A percentile compares a stretch with the other conserved stretches of the same genome.
phyloP scores from a whole-genome alignment of 2,329 filamentous ascomycete species.

The Aspergillus transmontanensis region DNA sequence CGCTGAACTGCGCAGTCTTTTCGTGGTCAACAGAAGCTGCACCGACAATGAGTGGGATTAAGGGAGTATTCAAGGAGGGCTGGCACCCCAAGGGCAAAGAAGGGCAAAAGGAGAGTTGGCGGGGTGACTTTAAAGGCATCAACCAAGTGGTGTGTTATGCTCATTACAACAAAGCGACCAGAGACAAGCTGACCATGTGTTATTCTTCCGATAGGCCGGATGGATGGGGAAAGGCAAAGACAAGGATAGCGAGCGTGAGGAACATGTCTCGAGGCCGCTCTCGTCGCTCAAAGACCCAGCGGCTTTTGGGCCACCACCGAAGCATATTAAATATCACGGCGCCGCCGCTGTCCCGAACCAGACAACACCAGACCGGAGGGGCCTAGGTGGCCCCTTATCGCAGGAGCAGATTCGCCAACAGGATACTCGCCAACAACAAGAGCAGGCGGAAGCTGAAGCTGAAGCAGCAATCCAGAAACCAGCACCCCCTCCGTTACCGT shows the following conservation, averaged over 20 bases:
- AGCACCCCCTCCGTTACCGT: slow-evolving; percentile 63
- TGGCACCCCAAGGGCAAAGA: slow-evolving; percentile 59
- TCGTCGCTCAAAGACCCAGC: slow-evolving; percentile 72
- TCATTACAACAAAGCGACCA: slow-evolving; percentile 4
- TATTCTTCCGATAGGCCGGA: slow-evolving; percentile 50
- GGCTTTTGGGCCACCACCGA: slow-evolving; percentile 80
- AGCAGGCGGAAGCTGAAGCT: slow-evolving; percentile 26
- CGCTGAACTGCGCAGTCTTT: not conserved
- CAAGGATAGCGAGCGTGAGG: slow-evolving; percentile 43
- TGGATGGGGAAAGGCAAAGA: slow-evolving; percentile 61
- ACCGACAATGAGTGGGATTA: slow-evolving; percentile 49
- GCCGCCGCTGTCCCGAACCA: slow-evolving; percentile 48
- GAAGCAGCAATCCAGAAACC: slow-evolving; percentile 36
- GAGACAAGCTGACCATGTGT: slow-evolving; percentile 23
- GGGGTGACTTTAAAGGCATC: slow-evolving; percentile 59
- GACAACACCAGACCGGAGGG: slow-evolving; percentile 46
- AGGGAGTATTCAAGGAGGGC: slow-evolving; percentile 52
- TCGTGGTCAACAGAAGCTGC: not conserved
- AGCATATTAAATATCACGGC: slow-evolving; percentile 57
- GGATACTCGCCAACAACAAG: slow-evolving; percentile 29
- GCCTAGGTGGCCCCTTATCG: slow-evolving; percentile 47
- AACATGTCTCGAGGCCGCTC: slow-evolving; percentile 65
- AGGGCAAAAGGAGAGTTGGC: slow-evolving; percentile 57
- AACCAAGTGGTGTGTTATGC: slow-evolving; percentile 55
- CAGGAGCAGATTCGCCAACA: slow-evolving; percentile 39